These are phyloP conservation scores for Dactylellina cionopaga DNA, from an alignment of 2,329 filamentous ascomycete genomes.

Conservation along the genomic window DNA sequence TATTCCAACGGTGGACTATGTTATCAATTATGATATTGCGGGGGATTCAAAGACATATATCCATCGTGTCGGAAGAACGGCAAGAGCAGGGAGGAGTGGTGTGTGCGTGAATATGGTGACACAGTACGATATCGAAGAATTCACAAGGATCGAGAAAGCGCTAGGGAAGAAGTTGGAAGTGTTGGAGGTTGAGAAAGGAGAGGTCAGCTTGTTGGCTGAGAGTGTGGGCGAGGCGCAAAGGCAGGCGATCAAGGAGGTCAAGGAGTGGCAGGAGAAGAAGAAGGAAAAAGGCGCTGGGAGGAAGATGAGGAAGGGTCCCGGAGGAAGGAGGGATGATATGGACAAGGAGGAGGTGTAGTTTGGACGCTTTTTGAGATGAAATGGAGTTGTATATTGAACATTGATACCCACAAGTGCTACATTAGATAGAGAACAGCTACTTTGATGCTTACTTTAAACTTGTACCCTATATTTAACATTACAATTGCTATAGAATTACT, in stretches of 20 bases:
- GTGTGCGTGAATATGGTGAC: conserved; percentile 83
- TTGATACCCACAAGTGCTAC: conserved; percentile 36
- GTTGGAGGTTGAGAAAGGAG: conserved; percentile 77
- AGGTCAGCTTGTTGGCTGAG: conserved; percentile 82
- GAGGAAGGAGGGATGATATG: conserved; percentile 55
- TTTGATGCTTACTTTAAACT: neutral
- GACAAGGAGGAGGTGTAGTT: conserved; percentile 56
- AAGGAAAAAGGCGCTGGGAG: conserved; percentile 57
- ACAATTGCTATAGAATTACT: conserved; percentile 23
- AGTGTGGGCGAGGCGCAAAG: conserved; percentile 86
- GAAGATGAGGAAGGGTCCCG: conserved; percentile 54
- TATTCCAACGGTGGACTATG: conserved; percentile 88
- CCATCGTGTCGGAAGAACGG: conserved; percentile 93
- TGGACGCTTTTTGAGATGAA: neutral
- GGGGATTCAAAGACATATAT: conserved; percentile 93
- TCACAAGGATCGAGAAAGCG: conserved; percentile 81
- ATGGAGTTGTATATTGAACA: conserved; percentile 10
- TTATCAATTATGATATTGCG: conserved; percentile 86
- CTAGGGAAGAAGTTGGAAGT: conserved; percentile 79
- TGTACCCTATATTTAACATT: conserved; percentile 14
- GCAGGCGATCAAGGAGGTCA: conserved; percentile 82
- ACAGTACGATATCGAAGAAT: conserved; percentile 87
- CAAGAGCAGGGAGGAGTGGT: conserved; percentile 88
- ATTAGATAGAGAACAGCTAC: conserved; percentile 15
- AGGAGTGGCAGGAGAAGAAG: conserved; percentile 76